Conservation (phyloP, 805 yeast genomes). For the Yarrowia porcina region DNA sequence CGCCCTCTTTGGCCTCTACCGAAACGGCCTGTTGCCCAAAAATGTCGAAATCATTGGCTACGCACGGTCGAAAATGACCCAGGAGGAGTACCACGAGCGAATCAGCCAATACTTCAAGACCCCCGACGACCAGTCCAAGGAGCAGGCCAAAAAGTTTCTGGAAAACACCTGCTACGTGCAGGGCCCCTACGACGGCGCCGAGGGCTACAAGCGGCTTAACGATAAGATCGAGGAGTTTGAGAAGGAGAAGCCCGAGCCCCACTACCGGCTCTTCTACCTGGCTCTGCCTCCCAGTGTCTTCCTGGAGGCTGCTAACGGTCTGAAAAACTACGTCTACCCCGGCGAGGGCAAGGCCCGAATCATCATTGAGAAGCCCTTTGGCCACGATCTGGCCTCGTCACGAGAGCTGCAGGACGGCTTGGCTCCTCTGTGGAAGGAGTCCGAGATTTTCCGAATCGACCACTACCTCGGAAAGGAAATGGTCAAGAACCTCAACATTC, state of each 20-base stretch:
- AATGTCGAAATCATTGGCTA: constrained; percentile 80
- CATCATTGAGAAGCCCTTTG: constrained; percentile 96
- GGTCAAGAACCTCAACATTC: constrained; percentile 87
- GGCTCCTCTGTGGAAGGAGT: constrained; percentile 85
- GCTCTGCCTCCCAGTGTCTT: constrained; percentile 95
- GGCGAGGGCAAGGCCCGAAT: constrained; percentile 68
- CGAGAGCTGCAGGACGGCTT: constrained; percentile 71
- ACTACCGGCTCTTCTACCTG: constrained; percentile 83
- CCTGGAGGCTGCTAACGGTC: constrained; percentile 67
- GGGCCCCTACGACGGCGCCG: constrained; percentile 77
- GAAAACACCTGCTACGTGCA: constrained; percentile 61
- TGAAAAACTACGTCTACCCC: constrained; percentile 68
- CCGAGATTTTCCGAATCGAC: constrained; percentile 91
- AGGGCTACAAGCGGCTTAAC: constrained; percentile 63
- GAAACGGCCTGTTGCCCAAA: constrained; percentile 72
- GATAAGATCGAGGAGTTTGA: constrained; percentile 60
- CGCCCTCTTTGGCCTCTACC: constrained; percentile 45
- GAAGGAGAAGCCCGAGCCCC: constrained; percentile 44
- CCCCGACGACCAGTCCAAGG: constrained; percentile 44
- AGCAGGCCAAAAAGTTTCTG: constrained; percentile 58
- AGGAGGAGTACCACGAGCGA: constrained; percentile 65
- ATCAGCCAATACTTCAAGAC: constrained; percentile 60
- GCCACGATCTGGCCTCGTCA: constrained; percentile 80
- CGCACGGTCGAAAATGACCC: constrained; percentile 75
- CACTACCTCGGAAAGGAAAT: constrained; percentile 97